phyloP scores from a whole-genome alignment of 1,284 basidiomycete genomes.

The Gomphus bonarii region DNA sequence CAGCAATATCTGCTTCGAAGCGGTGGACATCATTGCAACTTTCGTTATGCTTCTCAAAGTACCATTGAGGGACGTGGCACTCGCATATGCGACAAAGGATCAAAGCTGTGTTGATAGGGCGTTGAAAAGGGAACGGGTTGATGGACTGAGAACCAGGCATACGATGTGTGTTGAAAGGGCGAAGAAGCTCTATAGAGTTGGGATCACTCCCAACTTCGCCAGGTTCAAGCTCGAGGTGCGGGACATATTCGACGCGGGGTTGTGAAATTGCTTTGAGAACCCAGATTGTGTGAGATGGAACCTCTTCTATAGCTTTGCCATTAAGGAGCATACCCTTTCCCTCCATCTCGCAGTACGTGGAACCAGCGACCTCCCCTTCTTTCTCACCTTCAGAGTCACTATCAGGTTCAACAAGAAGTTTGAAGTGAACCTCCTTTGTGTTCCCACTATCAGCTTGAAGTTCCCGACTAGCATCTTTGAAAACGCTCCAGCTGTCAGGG shows the following conservation, averaged over 20 bases:
- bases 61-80: conserved; percentile 94
- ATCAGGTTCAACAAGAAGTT: conserved; percentile 62
- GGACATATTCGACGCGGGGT: conserved; percentile 39
- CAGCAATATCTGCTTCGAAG: conserved; percentile 89
- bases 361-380: conserved; percentile 23
- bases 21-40: conserved; percentile 96
- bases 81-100: conserved; percentile 98
- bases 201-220: conserved; percentile 44
- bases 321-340: conserved; percentile 99
- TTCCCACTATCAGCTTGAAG: conserved; percentile 89
- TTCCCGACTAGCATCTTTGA: conserved; percentile 79
- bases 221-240: conserved; percentile 32
- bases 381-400: conserved; percentile 38
- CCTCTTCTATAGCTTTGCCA: conserved; percentile 69
- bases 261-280: conserved; percentile 82
- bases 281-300: conserved; percentile 98
- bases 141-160: conserved; percentile 32
- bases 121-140: conserved; percentile 61
- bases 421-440: conserved; percentile 89
- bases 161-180: conserved; percentile 5
- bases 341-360: conserved; percentile 83
- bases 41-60: conserved; percentile 99
- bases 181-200: conserved; percentile 25
- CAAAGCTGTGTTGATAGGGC: conserved; percentile 73
- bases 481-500: conserved; percentile 77